phyloP scores from a whole-genome alignment of 2,329 filamentous ascomycete genomes.

The Hypocrella siamensis region DNA sequence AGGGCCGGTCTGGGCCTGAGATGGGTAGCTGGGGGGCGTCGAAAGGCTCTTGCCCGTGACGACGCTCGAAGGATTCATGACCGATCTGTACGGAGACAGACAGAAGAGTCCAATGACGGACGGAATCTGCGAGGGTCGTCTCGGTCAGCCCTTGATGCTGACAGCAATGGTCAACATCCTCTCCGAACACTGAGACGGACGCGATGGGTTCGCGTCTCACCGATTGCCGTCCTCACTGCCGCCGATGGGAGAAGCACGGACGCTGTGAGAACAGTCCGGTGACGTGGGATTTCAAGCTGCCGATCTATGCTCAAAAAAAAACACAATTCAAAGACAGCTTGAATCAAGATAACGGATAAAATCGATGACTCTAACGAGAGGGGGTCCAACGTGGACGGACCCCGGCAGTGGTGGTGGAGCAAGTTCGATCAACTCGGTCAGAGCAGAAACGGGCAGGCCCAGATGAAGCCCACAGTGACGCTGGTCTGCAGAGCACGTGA shows the following conservation, averaged over 20 bases:
- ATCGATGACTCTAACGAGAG: slow-evolving; percentile 3
- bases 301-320: not conserved
- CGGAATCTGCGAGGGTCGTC: too few relatives aligned
- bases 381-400: slow-evolving; percentile 6
- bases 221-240: too few relatives aligned
- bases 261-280: too few relatives aligned
- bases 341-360: not conserved
- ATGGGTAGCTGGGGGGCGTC: slow-evolving; percentile 22
- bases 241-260: too few relatives aligned
- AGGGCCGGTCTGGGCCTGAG: slow-evolving; percentile 24
- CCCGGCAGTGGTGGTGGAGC: slow-evolving; percentile 5
- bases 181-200: not conserved
- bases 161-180: not conserved
- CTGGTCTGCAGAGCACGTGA: too few relatives aligned
- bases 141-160: not conserved
- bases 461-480: too few relatives aligned
- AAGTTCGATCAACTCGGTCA: not conserved
- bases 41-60: slow-evolving; percentile 36
- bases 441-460: too few relatives aligned
- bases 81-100: slow-evolving; percentile 3
- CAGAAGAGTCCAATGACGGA: not conserved
- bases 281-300: too few relatives aligned
- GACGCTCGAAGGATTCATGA: slow-evolving; percentile 18
- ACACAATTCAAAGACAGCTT: not conserved
- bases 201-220: not conserved